phyloP scores from a whole-genome alignment of 768 basidiomycete species.

The Kockovaella imperatae region DNA sequence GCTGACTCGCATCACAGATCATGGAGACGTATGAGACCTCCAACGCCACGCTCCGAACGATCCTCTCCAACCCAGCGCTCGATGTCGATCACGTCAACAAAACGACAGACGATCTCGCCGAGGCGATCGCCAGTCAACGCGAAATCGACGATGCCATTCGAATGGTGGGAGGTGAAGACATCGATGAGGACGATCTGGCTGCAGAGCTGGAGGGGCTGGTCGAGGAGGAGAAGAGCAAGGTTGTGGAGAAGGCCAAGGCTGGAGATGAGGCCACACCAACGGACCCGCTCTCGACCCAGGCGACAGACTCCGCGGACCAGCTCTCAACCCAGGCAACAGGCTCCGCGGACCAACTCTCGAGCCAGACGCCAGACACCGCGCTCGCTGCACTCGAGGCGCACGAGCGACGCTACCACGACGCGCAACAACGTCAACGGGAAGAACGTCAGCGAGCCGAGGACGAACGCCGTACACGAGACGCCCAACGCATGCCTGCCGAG shows the following conservation, averaged over 20 bases:
- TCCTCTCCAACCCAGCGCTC: slow-evolving; percentile 73
- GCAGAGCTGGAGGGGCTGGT: slow-evolving; percentile 59
- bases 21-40: slow-evolving; percentile 80
- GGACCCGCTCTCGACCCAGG: too few relatives aligned
- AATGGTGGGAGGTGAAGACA: slow-evolving; percentile 46
- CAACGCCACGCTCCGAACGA: slow-evolving; percentile 62
- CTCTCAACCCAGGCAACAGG: too few relatives aligned
- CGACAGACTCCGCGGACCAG: too few relatives aligned
- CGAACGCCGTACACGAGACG: slow-evolving; percentile 20
- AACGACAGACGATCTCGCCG: slow-evolving; percentile 80
- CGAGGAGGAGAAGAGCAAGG: slow-evolving; percentile 44
- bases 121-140: slow-evolving; percentile 68
- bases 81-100: slow-evolving; percentile 69
- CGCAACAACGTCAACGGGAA: slow-evolving; percentile 21
- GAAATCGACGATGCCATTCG: slow-evolving; percentile 75
- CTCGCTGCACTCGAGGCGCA: slow-evolving; percentile 4
- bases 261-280: background rate
- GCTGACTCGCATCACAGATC: slow-evolving; percentile 52
- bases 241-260: slow-evolving; percentile 8
- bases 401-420: slow-evolving; percentile 19
- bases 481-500: slow-evolving; percentile 18
- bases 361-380: background rate
- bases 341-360: background rate
- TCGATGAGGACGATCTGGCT: slow-evolving; percentile 54
- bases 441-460: slow-evolving; percentile 22